phyloP scores from a whole-genome alignment of 148 eudicot genomes.

The Simmondsia chinensis region DNA sequence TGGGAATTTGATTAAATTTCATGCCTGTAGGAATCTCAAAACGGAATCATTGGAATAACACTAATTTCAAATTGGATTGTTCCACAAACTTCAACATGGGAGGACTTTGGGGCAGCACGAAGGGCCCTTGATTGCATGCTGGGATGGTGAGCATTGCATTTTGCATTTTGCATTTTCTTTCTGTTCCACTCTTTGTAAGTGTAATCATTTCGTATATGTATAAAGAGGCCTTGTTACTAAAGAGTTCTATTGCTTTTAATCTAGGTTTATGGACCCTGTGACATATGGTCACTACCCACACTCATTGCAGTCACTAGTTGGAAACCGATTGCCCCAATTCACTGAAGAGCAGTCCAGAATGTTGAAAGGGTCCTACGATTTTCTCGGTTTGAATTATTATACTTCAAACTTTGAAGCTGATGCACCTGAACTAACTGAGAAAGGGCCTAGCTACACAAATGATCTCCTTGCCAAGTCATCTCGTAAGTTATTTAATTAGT shows the following conservation, averaged over 20 bases:
- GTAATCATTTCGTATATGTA: too few species aligned
- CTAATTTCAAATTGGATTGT: conserved; percentile 14
- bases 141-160: conserved; percentile 13
- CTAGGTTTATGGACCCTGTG: conserved; percentile 34
- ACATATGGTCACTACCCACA: conserved; percentile 23
- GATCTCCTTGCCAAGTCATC: conserved; percentile 27
- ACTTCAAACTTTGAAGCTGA: conserved; percentile 34
- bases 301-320: conserved; percentile 19
- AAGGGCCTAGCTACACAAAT: conserved; percentile 21
- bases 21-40: conserved; percentile 9
- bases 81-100: conserved; percentile 10
- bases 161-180: neutral
- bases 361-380: conserved; percentile 18
- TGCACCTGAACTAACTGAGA: conserved; percentile 11
- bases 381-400: conserved; percentile 34
- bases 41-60: conserved; percentile 20
- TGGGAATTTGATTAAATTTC: neutral
- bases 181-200: neutral
- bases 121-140: conserved; percentile 20
- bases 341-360: conserved; percentile 14
- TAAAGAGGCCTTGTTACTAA: too few species aligned
- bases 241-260: neutral
- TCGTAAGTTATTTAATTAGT: conserved; percentile 25
- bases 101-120: conserved; percentile 5
- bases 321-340: conserved; percentile 27